Evolutionary conservation across 805 yeast species (phyloP).

Genomic region (Debaryomyces maramus): DNA sequence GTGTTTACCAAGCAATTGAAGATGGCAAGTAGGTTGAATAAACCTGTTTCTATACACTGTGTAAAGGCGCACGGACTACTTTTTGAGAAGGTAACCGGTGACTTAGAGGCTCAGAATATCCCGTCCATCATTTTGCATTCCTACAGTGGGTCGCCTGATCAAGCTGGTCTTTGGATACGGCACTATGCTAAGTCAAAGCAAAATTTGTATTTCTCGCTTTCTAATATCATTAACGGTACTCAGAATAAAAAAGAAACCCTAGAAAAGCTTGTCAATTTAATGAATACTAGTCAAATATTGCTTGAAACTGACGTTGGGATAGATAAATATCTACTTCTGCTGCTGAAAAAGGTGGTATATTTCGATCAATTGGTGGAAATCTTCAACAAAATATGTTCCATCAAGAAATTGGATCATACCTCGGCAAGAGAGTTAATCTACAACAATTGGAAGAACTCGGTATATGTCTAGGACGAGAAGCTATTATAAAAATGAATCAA

Average conservation of each 20-base stretch:
- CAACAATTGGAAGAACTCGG: slow-evolving; percentile 13
- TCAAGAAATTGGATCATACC: slow-evolving; percentile 13
- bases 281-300: slow-evolving; percentile 27
- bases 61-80: slow-evolving; percentile 75
- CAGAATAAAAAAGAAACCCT: slow-evolving; percentile 26
- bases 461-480: too few relatives aligned
- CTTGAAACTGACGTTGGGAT: slow-evolving; percentile 38
- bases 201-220: slow-evolving; percentile 51
- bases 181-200: slow-evolving; percentile 22
- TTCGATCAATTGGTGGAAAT: slow-evolving; percentile 22
- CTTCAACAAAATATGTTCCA: slow-evolving; percentile 13
- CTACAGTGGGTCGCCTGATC: slow-evolving; percentile 80
- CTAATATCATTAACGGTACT: slow-evolving; percentile 48
- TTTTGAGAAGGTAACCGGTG: slow-evolving; percentile 40
- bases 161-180: slow-evolving; percentile 50
- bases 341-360: slow-evolving; percentile 16
- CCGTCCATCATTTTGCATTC: slow-evolving; percentile 72
- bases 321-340: slow-evolving; percentile 20
- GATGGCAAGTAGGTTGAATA: slow-evolving; percentile 48
- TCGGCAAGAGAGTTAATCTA: slow-evolving; percentile 6
- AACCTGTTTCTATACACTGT: slow-evolving; percentile 77
- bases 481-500: too few relatives aligned
- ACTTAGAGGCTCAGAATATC: slow-evolving; percentile 14
- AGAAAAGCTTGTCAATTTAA: slow-evolving; percentile 13
- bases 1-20: slow-evolving; percentile 53